Evolutionary conservation across 2,329 filamentous ascomycete species (phyloP).

Genomic region (Ophiostoma sp.): DNA sequence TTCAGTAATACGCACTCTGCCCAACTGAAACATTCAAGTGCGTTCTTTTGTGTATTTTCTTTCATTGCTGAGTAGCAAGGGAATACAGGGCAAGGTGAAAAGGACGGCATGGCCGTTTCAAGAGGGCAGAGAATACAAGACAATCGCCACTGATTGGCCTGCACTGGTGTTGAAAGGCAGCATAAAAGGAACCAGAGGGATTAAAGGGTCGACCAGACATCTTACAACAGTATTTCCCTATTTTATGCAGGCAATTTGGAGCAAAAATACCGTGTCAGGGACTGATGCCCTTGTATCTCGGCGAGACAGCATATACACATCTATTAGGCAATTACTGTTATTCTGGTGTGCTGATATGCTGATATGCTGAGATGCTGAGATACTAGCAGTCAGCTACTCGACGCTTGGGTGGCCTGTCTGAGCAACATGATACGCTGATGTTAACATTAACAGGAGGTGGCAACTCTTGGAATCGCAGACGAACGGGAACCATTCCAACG

Average conservation of each 20-base stretch:
- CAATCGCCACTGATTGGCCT: not conserved
- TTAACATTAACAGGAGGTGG: not conserved
- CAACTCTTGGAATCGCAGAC: not conserved
- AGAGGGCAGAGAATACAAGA: not conserved
- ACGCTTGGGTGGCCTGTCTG: not conserved
- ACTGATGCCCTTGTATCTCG: not conserved
- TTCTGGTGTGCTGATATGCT: too few relatives aligned
- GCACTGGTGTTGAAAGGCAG: not conserved
- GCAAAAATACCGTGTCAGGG: not conserved
- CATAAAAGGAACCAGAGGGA: not conserved
- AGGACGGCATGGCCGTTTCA: conserved; percentile 5
- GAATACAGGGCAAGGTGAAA: not conserved
- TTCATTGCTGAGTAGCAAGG: not conserved
- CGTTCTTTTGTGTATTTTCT: not conserved
- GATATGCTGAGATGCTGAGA: not conserved
- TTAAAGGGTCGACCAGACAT: not conserved
- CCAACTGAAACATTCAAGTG: not conserved
- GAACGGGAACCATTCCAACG: conserved; percentile 1
- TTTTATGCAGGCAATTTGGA: not conserved
- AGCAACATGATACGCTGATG: not conserved
- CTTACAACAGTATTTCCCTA: not conserved
- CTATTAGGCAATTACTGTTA: not conserved
- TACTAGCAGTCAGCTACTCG: not conserved
- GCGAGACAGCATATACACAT: not conserved
- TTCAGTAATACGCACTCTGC: not conserved